phyloP scores from a whole-genome alignment of 2,329 filamentous ascomycete genomes.

The Chaetomium sp. region DNA sequence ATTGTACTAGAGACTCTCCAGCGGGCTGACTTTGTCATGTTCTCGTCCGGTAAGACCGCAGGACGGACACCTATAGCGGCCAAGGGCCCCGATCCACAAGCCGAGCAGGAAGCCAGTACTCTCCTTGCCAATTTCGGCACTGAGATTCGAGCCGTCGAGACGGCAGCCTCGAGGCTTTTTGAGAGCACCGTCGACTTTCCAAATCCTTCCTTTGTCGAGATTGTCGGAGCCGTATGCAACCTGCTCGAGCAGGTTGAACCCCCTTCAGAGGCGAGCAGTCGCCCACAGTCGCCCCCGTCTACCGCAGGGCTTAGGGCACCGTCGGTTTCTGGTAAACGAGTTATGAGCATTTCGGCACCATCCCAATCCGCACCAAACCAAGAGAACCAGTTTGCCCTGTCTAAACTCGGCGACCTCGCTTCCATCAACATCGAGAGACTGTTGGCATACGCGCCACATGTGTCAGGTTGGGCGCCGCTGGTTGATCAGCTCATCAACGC shows the following conservation, averaged over 20 bases:
- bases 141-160: conserved; percentile 86
- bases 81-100: conserved; percentile 50
- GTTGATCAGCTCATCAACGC: conserved; percentile 56
- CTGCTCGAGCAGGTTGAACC: conserved; percentile 56
- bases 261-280: conserved; percentile 38
- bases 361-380: conserved; percentile 56
- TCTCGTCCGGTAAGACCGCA: conserved; percentile 59
- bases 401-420: conserved; percentile 72
- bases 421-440: conserved; percentile 76
- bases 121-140: conserved; percentile 69
- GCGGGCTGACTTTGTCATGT: conserved; percentile 86
- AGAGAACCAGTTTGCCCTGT: conserved; percentile 67
- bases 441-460: conserved; percentile 63
- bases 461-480: conserved; percentile 76
- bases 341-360: conserved; percentile 52
- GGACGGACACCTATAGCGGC: conserved; percentile 54
- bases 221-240: conserved; percentile 74
- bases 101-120: conserved; percentile 53
- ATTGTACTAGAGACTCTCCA: conserved; percentile 92
- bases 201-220: conserved; percentile 75
- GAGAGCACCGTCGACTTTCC: conserved; percentile 93
- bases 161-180: conserved; percentile 80
- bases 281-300: conserved; percentile 44
- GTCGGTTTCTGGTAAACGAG: conserved; percentile 45
- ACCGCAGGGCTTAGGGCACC: conserved; percentile 42